These are phyloP conservation scores for Rubus idaeus DNA, from an alignment of 306 rosid species.

Conservation along the genomic window DNA sequence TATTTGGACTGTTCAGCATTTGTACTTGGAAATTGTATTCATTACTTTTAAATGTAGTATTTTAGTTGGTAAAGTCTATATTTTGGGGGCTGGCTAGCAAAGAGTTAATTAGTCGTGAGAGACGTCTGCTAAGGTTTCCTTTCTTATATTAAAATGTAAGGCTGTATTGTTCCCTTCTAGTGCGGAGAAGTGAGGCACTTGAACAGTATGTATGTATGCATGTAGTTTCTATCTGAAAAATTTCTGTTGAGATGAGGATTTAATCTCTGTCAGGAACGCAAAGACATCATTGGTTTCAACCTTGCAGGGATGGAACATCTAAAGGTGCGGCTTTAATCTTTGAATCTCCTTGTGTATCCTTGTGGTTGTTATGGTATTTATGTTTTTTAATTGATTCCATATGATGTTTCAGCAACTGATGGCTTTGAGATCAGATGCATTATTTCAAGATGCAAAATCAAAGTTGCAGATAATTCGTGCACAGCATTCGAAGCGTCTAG, in stretches of 20 bases:
- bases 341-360: not conserved
- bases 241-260: slow-evolving; percentile 24
- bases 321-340: slow-evolving; percentile 49
- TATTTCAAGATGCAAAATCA: slow-evolving; percentile 69
- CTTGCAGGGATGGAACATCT: slow-evolving; percentile 98
- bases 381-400: not conserved
- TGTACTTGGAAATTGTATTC: not conserved
- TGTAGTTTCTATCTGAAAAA: not conserved
- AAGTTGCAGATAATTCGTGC: slow-evolving; percentile 73
- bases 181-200: not conserved
- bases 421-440: slow-evolving; percentile 81
- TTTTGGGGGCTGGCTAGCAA: not conserved
- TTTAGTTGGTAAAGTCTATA: not conserved
- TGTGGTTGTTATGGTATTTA: not conserved
- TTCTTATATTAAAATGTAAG: not conserved
- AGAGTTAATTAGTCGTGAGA: not conserved
- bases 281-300: slow-evolving; percentile 80
- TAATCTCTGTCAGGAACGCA: slow-evolving; percentile 68
- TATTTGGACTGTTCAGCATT: slow-evolving; percentile 28
- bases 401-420: slow-evolving; percentile 70
- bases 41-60: not conserved
- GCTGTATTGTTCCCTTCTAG: not conserved
- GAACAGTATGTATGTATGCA: not conserved
- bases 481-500: slow-evolving; percentile 66
- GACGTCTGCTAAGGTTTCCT: not conserved